phyloP scores from a whole-genome alignment of 2,329 filamentous ascomycete species.

The Pseudogymnoascus sp. region DNA sequence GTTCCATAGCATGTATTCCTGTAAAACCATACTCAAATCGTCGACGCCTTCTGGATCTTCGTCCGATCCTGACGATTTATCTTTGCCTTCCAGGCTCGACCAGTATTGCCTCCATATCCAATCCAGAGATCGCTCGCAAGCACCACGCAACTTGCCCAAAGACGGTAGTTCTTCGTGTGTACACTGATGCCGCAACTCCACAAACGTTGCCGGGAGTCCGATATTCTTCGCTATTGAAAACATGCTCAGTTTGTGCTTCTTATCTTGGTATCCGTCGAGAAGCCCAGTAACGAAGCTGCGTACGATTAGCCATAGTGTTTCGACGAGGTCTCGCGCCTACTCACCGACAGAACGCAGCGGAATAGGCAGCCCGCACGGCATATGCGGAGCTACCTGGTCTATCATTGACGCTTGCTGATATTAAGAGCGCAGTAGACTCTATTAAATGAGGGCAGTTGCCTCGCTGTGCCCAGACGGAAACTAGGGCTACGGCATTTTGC shows the following conservation, averaged over 20 bases:
- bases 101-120: conserved; percentile 95
- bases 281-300: conserved; percentile 72
- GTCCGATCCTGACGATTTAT: conserved; percentile 18
- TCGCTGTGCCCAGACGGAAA: conserved; percentile 64
- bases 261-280: conserved; percentile 65
- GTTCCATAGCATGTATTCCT: conserved; percentile 14
- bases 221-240: conserved; percentile 61
- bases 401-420: conserved; percentile 62
- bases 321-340: conserved; percentile 23
- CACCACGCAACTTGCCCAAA: conserved; percentile 62
- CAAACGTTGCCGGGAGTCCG: conserved; percentile 64
- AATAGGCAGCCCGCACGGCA: conserved; percentile 62
- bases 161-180: conserved; percentile 84
- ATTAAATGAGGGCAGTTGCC: conserved; percentile 71
- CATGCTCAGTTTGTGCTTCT: conserved; percentile 63
- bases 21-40: conserved; percentile 12
- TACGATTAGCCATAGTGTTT: background rate
- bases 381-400: conserved; percentile 36
- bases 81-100: conserved; percentile 40
- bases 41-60: conserved; percentile 13
- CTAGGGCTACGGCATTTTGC: conserved; percentile 47
- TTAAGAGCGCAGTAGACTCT: conserved; percentile 69
- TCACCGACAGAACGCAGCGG: conserved; percentile 67
- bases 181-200: conserved; percentile 80
- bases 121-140: conserved; percentile 60